A percentile compares a stretch with the other conserved stretches of the same genome.
phyloP scores from a whole-genome alignment of 371 early-diverging fungal species.

The Scutellospora calospora region DNA sequence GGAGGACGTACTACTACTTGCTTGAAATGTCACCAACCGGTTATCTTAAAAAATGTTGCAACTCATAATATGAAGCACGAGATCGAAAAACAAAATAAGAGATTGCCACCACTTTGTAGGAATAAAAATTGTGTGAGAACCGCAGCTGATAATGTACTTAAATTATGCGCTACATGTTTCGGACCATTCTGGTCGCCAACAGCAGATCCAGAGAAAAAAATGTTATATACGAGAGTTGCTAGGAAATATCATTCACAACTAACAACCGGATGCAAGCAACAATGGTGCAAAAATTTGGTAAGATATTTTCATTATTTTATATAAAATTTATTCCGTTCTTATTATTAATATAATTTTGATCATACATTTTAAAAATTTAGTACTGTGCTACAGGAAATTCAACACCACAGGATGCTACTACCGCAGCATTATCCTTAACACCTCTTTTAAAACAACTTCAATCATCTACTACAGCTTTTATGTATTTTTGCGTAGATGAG shows the following conservation, averaged over 20 bases:
- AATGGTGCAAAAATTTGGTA: conserved; percentile 76
- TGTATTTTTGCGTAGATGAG: conserved; percentile 78
- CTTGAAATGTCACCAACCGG: conserved; percentile 73
- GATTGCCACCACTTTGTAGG: conserved; percentile 68
- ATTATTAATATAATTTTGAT: not conserved
- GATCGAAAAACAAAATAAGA: conserved; percentile 66
- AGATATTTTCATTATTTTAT: not conserved
- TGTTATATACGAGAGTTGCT: conserved; percentile 78
- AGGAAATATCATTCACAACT: conserved; percentile 78
- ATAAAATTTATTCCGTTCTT: not conserved
- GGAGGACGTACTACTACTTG: conserved; percentile 87
- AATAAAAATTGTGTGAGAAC: conserved; percentile 77
- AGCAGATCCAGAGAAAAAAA: conserved; percentile 79
- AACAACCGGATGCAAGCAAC: conserved; percentile 78
- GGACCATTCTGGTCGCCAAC: conserved; percentile 84
- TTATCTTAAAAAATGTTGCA: conserved; percentile 82
- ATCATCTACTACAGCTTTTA: conserved; percentile 44
- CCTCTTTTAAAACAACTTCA: conserved; percentile 58
- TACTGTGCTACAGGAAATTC: conserved; percentile 71
- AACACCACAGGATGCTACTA: conserved; percentile 69
- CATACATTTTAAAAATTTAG: conserved; percentile 40
- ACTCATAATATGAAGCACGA: conserved; percentile 81
- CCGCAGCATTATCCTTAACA: conserved; percentile 69
- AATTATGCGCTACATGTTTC: conserved; percentile 81
- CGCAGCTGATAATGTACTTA: conserved; percentile 62